Evolutionary conservation across 2,329 filamentous ascomycete genomes (phyloP).

Genomic region (Sporothrix variecibatus): DNA sequence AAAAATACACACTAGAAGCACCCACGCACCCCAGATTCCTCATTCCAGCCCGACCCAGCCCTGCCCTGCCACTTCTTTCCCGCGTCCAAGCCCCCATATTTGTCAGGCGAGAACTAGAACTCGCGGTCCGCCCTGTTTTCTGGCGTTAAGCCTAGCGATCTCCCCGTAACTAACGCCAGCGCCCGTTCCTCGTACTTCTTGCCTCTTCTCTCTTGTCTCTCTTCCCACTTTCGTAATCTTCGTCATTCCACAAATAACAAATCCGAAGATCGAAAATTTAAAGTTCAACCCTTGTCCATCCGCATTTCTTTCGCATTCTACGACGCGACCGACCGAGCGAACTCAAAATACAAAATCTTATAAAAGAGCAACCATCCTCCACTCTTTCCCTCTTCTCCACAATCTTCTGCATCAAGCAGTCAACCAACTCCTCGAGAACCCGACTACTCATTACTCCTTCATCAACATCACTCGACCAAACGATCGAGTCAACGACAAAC

Average conservation of each 20-base stretch:
- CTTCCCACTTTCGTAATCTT: neutral
- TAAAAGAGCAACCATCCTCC: neutral
- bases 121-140: conserved; percentile 8
- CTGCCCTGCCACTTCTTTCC: neutral
- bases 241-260: neutral
- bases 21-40: neutral
- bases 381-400: neutral
- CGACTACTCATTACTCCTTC: neutral
- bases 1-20: neutral
- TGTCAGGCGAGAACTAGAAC: neutral
- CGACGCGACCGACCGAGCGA: neutral
- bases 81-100: conserved; percentile 16
- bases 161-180: neutral
- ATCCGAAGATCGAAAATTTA: neutral
- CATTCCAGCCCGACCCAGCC: neutral
- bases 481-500: neutral
- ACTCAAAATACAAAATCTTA: neutral
- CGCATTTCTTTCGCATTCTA: neutral
- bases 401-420: neutral
- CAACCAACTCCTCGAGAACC: neutral
- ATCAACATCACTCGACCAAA: neutral
- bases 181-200: neutral
- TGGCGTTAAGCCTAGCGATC: neutral
- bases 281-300: neutral
- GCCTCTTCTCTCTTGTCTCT: neutral